These are phyloP conservation scores for Colletotrichum sansevieriae DNA, from an alignment of 2,329 filamentous ascomycete species.

Conservation along the genomic window DNA sequence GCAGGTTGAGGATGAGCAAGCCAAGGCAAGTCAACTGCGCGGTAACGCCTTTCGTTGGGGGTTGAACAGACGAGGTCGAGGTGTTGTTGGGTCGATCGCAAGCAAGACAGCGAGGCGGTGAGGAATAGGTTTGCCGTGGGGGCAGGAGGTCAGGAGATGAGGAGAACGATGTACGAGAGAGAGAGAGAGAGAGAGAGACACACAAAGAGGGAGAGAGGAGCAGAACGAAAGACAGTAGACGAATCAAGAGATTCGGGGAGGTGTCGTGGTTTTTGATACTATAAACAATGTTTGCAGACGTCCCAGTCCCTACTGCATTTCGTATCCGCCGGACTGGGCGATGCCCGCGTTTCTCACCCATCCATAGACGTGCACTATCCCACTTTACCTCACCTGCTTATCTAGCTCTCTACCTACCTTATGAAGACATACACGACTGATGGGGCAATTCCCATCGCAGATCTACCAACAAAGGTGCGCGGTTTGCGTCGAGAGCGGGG, in stretches of 20 bases:
- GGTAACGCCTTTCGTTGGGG: conserved; percentile 37
- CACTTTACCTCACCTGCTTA: no score
- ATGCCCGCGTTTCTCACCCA: not conserved
- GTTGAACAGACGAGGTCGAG: not conserved
- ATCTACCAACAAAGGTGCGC: no score
- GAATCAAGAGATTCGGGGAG: not conserved
- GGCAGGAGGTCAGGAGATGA: not conserved
- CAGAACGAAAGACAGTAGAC: not conserved
- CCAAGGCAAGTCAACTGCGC: conserved; percentile 2
- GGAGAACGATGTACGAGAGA: not conserved
- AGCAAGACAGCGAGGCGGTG: conserved; percentile 30
- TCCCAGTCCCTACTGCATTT: not conserved
- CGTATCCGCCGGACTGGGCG: conserved; percentile 24
- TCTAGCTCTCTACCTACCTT: no score
- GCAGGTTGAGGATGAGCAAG: not conserved
- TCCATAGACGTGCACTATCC: no score
- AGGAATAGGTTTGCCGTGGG: conserved; percentile 2
- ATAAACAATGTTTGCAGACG: conserved; percentile 28
- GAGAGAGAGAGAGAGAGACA: not conserved
- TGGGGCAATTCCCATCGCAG: no score
- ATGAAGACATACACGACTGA: no score
- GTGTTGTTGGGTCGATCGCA: conserved; percentile 10
- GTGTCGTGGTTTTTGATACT: conserved; percentile 19
- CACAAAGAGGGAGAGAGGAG: conserved; percentile 1
- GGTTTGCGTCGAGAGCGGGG: no score